A percentile compares a stretch with the other conserved stretches of the same genome.
phyloP scores from a whole-genome alignment of 345 rosid species.

The Aquilaria yunnanensis region DNA sequence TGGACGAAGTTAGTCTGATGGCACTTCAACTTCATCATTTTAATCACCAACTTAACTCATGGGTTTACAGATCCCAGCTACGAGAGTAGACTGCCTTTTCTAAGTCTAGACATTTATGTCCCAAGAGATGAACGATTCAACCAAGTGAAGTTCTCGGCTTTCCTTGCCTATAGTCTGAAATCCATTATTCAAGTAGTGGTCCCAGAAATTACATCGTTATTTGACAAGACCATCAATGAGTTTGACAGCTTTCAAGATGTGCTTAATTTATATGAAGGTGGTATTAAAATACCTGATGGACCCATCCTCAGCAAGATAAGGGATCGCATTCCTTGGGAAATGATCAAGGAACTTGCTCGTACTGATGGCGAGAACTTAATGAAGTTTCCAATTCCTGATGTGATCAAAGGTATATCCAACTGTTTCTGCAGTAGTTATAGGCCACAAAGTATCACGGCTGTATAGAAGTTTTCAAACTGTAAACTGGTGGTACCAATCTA shows the following conservation, averaged over 20 bases:
- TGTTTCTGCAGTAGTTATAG: neutral
- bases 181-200: constrained; percentile 54
- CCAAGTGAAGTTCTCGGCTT: constrained; percentile 77
- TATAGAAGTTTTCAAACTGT: neutral
- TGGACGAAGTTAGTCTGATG: neutral
- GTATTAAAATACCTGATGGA: constrained; percentile 37
- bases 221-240: constrained; percentile 75
- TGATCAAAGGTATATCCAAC: constrained; percentile 57
- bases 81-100: constrained; percentile 65
- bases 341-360: constrained; percentile 78
- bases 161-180: constrained; percentile 76
- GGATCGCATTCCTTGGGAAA: constrained; percentile 73
- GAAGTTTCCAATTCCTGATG: constrained; percentile 78
- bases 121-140: constrained; percentile 88
- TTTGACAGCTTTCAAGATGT: constrained; percentile 75
- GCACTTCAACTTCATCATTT: neutral
- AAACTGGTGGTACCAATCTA: neutral
- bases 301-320: constrained; percentile 36
- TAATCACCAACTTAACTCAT: constrained; percentile 6
- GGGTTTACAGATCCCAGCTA: constrained; percentile 46
- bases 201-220: constrained; percentile 61
- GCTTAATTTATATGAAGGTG: constrained; percentile 61
- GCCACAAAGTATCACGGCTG: neutral
- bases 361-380: constrained; percentile 65
- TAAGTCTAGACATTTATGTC: constrained; percentile 70